phyloP scores from a whole-genome alignment of 805 yeast genomes.

The Barnettozyma pratensis region DNA sequence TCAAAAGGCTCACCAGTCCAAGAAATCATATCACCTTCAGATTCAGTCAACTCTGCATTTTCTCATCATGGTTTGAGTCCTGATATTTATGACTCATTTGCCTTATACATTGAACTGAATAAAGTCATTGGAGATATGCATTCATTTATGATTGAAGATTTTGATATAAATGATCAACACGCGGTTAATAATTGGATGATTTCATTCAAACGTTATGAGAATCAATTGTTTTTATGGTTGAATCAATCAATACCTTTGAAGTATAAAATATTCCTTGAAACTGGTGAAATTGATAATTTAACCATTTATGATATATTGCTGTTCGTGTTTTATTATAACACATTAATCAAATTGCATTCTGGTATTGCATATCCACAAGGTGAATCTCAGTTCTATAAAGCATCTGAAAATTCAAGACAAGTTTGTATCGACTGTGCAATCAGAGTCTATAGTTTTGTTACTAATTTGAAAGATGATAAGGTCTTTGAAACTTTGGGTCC shows the following conservation, averaged over 20 bases:
- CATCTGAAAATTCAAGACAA: slow-evolving; percentile 19
- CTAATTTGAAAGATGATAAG: slow-evolving; percentile 11
- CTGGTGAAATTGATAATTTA: slow-evolving; percentile 9
- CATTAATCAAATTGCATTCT: slow-evolving; percentile 20
- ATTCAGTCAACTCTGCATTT: neutral
- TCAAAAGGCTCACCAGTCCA: slow-evolving; percentile 3
- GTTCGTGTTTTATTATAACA: slow-evolving; percentile 18
- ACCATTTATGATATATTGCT: slow-evolving; percentile 16
- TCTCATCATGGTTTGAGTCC: slow-evolving; percentile 4
- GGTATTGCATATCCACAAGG: slow-evolving; percentile 22
- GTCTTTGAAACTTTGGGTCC: slow-evolving; percentile 27
- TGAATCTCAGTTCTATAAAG: slow-evolving; percentile 18
- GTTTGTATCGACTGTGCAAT: slow-evolving; percentile 20
- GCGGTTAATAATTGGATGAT: slow-evolving; percentile 18
- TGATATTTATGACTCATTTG: slow-evolving; percentile 18
- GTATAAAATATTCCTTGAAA: slow-evolving; percentile 12
- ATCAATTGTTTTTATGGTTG: slow-evolving; percentile 17
- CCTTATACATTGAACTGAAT: slow-evolving; percentile 19
- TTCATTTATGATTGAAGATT: slow-evolving; percentile 17
- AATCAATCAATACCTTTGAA: slow-evolving; percentile 12
- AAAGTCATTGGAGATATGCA: slow-evolving; percentile 22
- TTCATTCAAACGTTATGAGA: slow-evolving; percentile 16
- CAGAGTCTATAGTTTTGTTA: slow-evolving; percentile 15
- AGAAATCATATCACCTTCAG: neutral
- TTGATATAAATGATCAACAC: slow-evolving; percentile 14